Conservation (phyloP, 352 stramenopile species). For the Pythium rhizo-oryzae region DNA sequence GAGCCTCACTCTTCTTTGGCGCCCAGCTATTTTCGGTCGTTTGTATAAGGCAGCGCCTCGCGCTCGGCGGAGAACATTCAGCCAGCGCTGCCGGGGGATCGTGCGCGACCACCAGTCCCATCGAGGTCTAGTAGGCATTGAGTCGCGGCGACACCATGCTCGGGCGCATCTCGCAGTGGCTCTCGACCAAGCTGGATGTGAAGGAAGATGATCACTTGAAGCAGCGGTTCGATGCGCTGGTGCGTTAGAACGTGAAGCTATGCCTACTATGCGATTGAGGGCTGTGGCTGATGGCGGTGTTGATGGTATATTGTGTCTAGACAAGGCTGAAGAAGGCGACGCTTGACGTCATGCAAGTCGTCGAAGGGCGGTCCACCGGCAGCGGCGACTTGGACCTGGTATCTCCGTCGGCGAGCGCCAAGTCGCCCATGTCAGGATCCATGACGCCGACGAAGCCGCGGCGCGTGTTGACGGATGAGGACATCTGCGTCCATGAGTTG, state of each 20-base stretch:
- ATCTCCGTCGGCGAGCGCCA: constrained; percentile 12
- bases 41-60: constrained; percentile 11
- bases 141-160: constrained; percentile 43
- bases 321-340: constrained; percentile 72
- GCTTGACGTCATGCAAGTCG: constrained; percentile 44
- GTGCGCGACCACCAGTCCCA: no score
- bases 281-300: no score
- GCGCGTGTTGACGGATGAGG: constrained; percentile 49
- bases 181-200: constrained; percentile 58
- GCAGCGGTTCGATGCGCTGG: constrained; percentile 64
- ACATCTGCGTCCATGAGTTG: constrained; percentile 61
- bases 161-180: constrained; percentile 65
- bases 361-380: constrained; percentile 32
- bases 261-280: not conserved
- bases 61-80: not conserved
- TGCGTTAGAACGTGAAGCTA: no score
- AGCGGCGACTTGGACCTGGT: constrained; percentile 24
- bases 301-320: constrained; percentile 33
- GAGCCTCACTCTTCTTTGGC: not conserved
- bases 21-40: constrained; percentile 16
- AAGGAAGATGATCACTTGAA: constrained; percentile 54
- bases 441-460: constrained; percentile 17
- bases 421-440: constrained; percentile 13
- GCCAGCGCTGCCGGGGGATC: no score
- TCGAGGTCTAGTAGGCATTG: no score